Percentiles rank a stretch among this genome's conserved stretches.
Conservation (phyloP, 1,284 basidiomycete species). For the Naganishia cerealis region DNA sequence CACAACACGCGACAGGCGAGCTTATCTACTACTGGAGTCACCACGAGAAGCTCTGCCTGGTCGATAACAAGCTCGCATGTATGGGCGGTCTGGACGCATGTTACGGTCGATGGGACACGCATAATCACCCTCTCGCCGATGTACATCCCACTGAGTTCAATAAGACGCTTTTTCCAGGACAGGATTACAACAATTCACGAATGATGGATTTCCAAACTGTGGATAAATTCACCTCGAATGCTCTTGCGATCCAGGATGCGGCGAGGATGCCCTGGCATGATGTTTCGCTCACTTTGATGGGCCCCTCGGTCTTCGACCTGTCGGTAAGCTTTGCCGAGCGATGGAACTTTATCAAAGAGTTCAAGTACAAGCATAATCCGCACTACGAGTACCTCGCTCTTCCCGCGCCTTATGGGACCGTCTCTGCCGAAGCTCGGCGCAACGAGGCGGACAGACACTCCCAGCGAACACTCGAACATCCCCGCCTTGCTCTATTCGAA, state of each 20-base stretch:
- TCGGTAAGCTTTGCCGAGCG: conserved; percentile 58
- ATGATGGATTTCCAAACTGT: conserved; percentile 77
- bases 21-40: conserved; percentile 57
- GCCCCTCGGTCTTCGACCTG: conserved; percentile 80
- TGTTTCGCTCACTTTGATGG: conserved; percentile 71
- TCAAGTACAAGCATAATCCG: conserved; percentile 55
- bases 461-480: conserved; percentile 49
- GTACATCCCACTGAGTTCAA: conserved; percentile 81
- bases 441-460: conserved; percentile 40
- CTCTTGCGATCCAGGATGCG: conserved; percentile 35
- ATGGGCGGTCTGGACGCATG: conserved; percentile 84
- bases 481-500: conserved; percentile 51
- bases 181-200: conserved; percentile 81
- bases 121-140: conserved; percentile 75
- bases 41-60: conserved; percentile 60
- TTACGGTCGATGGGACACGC: conserved; percentile 92
- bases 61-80: conserved; percentile 75
- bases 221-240: conserved; percentile 71
- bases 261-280: conserved; percentile 54
- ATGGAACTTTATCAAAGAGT: conserved; percentile 54
- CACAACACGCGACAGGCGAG: conserved; percentile 83
- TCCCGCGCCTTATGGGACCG: conserved; percentile 62
- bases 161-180: conserved; percentile 82
- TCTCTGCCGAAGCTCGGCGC: conserved; percentile 39
- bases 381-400: conserved; percentile 76